Conservation (phyloP, 164 flowering plant species). For the Litsea cubeba region DNA sequence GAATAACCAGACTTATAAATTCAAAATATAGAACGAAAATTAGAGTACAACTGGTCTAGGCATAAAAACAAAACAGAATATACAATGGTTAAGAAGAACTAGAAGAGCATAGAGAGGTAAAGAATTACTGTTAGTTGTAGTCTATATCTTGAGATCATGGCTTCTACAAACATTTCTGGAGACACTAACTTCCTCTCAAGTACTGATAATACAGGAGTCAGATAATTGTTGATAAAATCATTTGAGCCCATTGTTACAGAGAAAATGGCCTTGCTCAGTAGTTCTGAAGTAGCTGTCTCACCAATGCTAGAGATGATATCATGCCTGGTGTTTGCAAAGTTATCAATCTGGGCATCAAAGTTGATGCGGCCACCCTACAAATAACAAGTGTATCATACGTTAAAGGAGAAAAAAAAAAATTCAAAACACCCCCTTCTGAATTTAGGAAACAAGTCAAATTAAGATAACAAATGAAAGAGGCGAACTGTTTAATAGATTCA, state of each 20-base stretch:
- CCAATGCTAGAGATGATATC: constrained; percentile 51
- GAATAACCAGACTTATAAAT: too few species aligned
- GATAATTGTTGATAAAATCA: constrained; percentile 72
- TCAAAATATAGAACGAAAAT: too few species aligned
- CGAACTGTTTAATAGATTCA: not conserved
- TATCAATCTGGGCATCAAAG: constrained; percentile 70
- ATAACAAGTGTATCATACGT: not conserved
- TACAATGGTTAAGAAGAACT: too few species aligned
- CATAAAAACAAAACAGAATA: too few species aligned
- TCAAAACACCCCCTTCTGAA: not conserved
- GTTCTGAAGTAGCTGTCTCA: constrained; percentile 28
- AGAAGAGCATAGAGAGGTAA: not conserved
- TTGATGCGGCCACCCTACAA: constrained; percentile 57
- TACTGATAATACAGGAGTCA: constrained; percentile 36
- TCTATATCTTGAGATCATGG: constrained; percentile 51
- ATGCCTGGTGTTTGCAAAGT: constrained; percentile 71
- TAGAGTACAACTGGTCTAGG: not conserved
- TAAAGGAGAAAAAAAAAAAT: not conserved
- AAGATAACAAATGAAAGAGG: not conserved
- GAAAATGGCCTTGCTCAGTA: constrained; percentile 41
- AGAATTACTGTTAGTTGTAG: constrained; percentile 53
- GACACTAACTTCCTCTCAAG: constrained; percentile 33
- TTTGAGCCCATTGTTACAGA: constrained; percentile 67
- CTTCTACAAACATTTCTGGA: constrained; percentile 40
- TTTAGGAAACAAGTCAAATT: not conserved